Evolutionary conservation across 306 rosid species (phyloP).

Genomic region (Prunus padus): DNA sequence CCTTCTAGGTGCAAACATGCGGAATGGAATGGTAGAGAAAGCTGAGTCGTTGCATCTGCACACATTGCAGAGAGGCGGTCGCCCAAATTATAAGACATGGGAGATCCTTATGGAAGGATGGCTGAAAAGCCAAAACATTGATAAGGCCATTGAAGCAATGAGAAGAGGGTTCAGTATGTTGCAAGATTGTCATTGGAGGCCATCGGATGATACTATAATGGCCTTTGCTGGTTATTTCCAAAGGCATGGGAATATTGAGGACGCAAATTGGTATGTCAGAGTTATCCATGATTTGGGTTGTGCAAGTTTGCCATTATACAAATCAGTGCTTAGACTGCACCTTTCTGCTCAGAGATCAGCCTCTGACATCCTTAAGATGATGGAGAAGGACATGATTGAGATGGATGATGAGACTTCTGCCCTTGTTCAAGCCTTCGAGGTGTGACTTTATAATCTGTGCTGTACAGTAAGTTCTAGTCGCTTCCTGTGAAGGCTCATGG

Average conservation of each 20-base stretch:
- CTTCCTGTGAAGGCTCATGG: slow-evolving; percentile 3
- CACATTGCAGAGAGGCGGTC: slow-evolving; percentile 69
- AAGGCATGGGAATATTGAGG: slow-evolving; percentile 46
- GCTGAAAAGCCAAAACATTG: slow-evolving; percentile 49
- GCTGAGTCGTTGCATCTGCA: slow-evolving; percentile 70
- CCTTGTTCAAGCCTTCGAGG: slow-evolving; percentile 37
- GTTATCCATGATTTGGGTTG: slow-evolving; percentile 40
- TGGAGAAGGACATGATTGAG: slow-evolving; percentile 48
- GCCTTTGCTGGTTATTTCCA: slow-evolving; percentile 56
- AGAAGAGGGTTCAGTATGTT: slow-evolving; percentile 46
- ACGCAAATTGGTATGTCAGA: slow-evolving; percentile 41
- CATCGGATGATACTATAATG: slow-evolving; percentile 40
- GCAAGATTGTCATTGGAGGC: slow-evolving; percentile 68
- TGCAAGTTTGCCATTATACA: slow-evolving; percentile 53
- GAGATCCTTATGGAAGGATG: slow-evolving; percentile 87
- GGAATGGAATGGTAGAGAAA: slow-evolving; percentile 63
- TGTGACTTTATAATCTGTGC: slow-evolving; percentile 7
- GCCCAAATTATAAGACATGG: slow-evolving; percentile 87
- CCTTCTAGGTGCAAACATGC: slow-evolving; percentile 81
- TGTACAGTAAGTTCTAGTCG: slow-evolving; percentile 5
- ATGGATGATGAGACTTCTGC: slow-evolving; percentile 52
- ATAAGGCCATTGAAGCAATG: slow-evolving; percentile 56
- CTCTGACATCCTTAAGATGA: slow-evolving; percentile 51
- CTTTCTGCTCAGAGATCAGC: slow-evolving; percentile 42
- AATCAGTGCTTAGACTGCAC: slow-evolving; percentile 56